phyloP scores from a whole-genome alignment of 352 stramenopile species.

The Thraustotheca clavata region DNA sequence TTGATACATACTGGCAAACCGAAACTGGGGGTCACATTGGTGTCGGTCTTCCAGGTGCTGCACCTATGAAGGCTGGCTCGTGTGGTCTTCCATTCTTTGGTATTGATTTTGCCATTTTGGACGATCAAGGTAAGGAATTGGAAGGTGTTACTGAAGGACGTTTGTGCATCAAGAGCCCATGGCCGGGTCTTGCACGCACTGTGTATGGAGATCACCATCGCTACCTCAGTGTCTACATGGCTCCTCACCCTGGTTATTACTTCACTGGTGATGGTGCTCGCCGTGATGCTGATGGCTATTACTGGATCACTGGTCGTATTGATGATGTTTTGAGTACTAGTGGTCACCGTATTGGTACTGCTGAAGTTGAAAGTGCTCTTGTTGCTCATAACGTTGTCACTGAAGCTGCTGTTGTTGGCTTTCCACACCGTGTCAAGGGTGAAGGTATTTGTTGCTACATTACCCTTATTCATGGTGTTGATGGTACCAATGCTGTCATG shows the following conservation, averaged over 20 bases:
- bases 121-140: conserved; percentile 85
- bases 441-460: conserved; percentile 95
- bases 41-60: conserved; percentile 88
- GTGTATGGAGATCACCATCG: conserved; percentile 92
- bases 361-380: conserved; percentile 85
- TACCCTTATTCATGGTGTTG: conserved; percentile 82
- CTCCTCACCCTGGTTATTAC: conserved; percentile 95
- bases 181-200: conserved; percentile 94
- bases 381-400: conserved; percentile 88
- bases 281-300: conserved; percentile 93
- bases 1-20: conserved; percentile 98
- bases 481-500: conserved; percentile 44
- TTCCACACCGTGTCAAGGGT: conserved; percentile 96
- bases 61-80: conserved; percentile 85
- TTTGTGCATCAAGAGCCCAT: conserved; percentile 92
- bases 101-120: conserved; percentile 85
- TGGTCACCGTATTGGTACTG: conserved; percentile 86
- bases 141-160: conserved; percentile 87
- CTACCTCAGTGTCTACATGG: conserved; percentile 95
- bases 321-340: conserved; percentile 96
- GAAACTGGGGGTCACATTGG: conserved; percentile 92
- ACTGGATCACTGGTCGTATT: conserved; percentile 98
- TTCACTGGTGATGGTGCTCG: conserved; percentile 90
- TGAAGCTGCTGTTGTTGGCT: conserved; percentile 92
- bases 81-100: conserved; percentile 95